Evolutionary conservation across 2,329 filamentous ascomycete species (phyloP), one percentile per base, ranked within the genome.

Genomic region (Apiospora marii): DNA sequence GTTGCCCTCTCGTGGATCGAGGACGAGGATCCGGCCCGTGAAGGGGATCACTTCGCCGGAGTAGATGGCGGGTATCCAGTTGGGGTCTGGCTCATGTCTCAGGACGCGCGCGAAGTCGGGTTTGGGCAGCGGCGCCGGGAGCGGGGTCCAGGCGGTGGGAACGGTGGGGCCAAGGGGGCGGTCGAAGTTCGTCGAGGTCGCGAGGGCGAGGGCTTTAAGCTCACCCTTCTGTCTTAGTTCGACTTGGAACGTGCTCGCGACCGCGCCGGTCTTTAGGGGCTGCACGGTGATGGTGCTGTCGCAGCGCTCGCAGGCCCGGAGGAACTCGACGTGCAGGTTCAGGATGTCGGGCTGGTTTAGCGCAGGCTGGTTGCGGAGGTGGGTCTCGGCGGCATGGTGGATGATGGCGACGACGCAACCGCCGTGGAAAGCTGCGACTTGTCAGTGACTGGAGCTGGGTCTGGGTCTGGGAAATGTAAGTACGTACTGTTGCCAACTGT

Each of bases 301-400:
- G 12, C 58, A 8, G 27, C 43, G 51, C 41, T 75, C 76, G 69
- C 78, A 80, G 0, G 72, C 13, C 4, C 76, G 75, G 3, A 81
- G 75, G 53, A 78, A 80, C 22, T 80, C 75, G 58, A 80, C 6
- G 67, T 80, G 78, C 4, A 80, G 64, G 13, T 72, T 79, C 1
- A 78, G 61, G 4, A 80, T 69, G 46, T 80, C 74, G 1, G 78
- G 75, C 61, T 80, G 79, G 34, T 78, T 75, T 1, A 76, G 72
- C 24, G 22, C 24, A 1, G 70, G 69, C 3, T 78, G 72, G 0
- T 72, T 74, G 0, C 22, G 30, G n/a, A 79, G 73, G 69, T 80
- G 76, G 12, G 75, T 77, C 8, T 51, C 48, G 34, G 75, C 75
- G 27, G 76, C 73, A 51, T 72, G 70, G 61, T 80, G 75, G 8